Evolutionary conservation across 1,139 yeast genomes (phyloP).

Genomic region (Geotrichum aggregatum): DNA sequence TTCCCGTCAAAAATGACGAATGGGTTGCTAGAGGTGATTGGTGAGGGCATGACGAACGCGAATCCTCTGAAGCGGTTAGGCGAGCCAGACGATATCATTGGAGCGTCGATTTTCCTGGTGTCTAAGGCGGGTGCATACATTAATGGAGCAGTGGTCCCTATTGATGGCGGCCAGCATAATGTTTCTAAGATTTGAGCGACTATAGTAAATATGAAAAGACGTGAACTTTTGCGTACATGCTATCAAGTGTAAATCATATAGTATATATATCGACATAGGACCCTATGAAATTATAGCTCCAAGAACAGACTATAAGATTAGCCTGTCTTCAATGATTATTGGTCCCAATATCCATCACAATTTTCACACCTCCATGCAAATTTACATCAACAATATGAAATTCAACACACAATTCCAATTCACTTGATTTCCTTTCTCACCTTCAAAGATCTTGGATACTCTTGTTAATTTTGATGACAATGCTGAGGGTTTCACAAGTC

Average conservation of each 20-base stretch:
- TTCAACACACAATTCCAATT: too few species aligned
- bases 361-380: too few species aligned
- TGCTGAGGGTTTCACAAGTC: too few species aligned
- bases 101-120: conserved; percentile 56
- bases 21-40: conserved; percentile 52
- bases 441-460: too few species aligned
- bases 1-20: conserved; percentile 75
- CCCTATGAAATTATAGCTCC: too few species aligned
- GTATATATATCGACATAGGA: conserved; percentile 4
- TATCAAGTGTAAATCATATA: too few species aligned
- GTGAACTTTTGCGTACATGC: not conserved
- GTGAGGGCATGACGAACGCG: conserved; percentile 43
- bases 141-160: conserved; percentile 68
- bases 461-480: too few species aligned
- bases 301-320: too few species aligned
- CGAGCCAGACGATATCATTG: conserved; percentile 55
- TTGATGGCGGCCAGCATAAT: conserved; percentile 61
- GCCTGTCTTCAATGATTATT: not conserved
- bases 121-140: conserved; percentile 58
- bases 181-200: conserved; percentile 25
- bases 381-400: too few species aligned
- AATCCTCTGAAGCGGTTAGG: conserved; percentile 71
- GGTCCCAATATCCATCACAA: too few species aligned
- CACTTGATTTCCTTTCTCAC: too few species aligned
- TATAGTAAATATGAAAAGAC: not conserved